These are phyloP conservation scores for Citrullus amarus DNA, from an alignment of 306 rosid genomes.

Conservation along the genomic window DNA sequence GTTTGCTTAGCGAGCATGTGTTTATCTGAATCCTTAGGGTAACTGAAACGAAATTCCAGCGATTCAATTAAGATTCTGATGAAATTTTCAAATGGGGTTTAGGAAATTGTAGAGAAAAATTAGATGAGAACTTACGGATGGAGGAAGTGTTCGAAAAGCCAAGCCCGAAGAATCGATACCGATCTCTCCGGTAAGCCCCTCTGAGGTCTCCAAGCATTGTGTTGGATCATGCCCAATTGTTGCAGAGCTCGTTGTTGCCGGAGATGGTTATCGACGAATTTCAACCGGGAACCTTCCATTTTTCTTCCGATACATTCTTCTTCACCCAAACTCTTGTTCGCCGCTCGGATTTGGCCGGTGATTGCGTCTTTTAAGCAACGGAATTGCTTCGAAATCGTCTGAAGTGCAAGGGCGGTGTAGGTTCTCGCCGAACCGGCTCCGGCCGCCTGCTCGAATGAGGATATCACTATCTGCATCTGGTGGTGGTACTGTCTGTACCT, in stretches of 20 bases:
- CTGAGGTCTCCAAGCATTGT: conserved; percentile 99
- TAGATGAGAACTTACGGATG: conserved; percentile 60
- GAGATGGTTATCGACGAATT: conserved; percentile 79
- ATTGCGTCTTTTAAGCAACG: conserved; percentile 84
- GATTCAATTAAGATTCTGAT: conserved; percentile 2
- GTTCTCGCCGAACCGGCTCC: conserved; percentile 77
- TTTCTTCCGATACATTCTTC: conserved; percentile 60
- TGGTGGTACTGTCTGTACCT: conserved; percentile 82
- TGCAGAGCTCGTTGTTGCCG: conserved; percentile 92
- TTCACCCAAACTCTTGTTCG: conserved; percentile 80
- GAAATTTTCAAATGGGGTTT: not conserved
- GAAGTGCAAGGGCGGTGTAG: conserved; percentile 81
- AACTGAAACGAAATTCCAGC: conserved; percentile 31
- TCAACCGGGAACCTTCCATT: conserved; percentile 76
- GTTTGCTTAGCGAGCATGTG: conserved; percentile 94
- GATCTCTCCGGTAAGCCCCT: conserved; percentile 94
- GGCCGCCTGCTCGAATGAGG: conserved; percentile 69
- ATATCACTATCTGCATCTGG: conserved; percentile 82
- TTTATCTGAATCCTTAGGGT: conserved; percentile 95
- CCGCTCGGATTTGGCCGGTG: conserved; percentile 50
- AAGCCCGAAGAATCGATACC: conserved; percentile 92
- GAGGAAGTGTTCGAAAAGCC: conserved; percentile 99
- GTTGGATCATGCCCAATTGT: conserved; percentile 95
- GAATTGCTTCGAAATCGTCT: conserved; percentile 88
- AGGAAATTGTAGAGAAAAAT: not conserved